Evolutionary conservation across 2,329 filamentous ascomycete species (phyloP), one percentile per base, ranked within the genome.

Genomic region (Plenodomus biglobosus): DNA sequence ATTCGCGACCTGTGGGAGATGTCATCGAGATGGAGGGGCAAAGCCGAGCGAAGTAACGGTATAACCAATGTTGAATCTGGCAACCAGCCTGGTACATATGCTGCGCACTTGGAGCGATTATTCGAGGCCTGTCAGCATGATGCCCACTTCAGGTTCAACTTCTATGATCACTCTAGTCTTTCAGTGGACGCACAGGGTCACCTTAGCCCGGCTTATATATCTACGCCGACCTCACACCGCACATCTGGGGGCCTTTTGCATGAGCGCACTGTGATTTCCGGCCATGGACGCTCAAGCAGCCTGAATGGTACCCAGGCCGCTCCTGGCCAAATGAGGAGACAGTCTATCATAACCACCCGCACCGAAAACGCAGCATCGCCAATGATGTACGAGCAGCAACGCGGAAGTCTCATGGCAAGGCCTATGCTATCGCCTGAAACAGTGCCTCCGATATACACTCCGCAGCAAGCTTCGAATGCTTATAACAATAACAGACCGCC

Each of bases 81-180:
- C 0, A 62, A 62, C 17, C 66, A 69, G 49, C 56, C 66, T 20
- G 62, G 52, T 2, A 52, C 53, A 19, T 69, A 68, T 36, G 65
- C 64, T 6, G 43, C 48, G 13, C 58, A 68, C 30, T 54, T 69
- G 2, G 58, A 63, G 34, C 48, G 54, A 10, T 44, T 69, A 3
- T 44, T 43, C 6, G 61, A 64, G 16, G 46, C 48, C 8, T 62
- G 64, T 18, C 49, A 55, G 15, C 55, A 57, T 16, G 58, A 67
- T 35, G 5, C 44, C 0, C 47, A 53, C 1, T 66, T 64, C 21
- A 41, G 49, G 13, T 68, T 68, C 30, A 58, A 69, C 21, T 57
- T 69, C 17, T 69, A 69, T 44, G 65, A 69, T 27, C 63, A 69
- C 41, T 63, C 57, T 0, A 65, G 65, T n/a, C 50, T 50, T 20